phyloP scores from a whole-genome alignment of 176 grass and related monocot genomes.

The Cenchrus fungigraminus region DNA sequence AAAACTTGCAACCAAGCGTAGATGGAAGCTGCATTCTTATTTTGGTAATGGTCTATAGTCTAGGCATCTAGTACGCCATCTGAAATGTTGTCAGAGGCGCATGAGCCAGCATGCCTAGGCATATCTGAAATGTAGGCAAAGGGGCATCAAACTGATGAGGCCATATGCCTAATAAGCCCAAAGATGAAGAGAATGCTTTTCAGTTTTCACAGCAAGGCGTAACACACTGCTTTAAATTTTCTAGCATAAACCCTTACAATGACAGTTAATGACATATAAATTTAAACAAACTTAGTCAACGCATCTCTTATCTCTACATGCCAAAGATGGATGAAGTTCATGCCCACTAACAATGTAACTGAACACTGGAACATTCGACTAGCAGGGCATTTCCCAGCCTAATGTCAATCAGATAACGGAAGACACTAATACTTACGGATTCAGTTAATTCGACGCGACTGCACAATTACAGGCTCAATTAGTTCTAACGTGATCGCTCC shows the following conservation, averaged over 20 bases:
- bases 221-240: background rate
- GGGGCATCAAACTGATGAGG: background rate
- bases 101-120: background rate
- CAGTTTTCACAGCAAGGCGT: background rate
- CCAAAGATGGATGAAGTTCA: background rate
- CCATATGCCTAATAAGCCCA: background rate
- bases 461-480: background rate
- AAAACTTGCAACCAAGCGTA: background rate
- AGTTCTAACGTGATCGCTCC: background rate
- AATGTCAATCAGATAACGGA: background rate
- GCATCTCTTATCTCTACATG: background rate
- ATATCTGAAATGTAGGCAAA: background rate
- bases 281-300: background rate
- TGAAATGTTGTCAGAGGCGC: background rate
- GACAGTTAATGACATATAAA: background rate
- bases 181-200: background rate
- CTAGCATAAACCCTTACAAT: background rate
- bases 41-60: background rate
- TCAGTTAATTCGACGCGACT: background rate
- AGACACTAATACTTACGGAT: background rate
- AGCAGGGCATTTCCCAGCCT: background rate
- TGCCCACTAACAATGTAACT: background rate
- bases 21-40: background rate
- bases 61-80: background rate
- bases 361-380: background rate